Evolutionary conservation across 768 basidiomycete species (phyloP), one percentile per base, ranked within the genome.

Genomic region (Brasilioporus rufonigricans): DNA sequence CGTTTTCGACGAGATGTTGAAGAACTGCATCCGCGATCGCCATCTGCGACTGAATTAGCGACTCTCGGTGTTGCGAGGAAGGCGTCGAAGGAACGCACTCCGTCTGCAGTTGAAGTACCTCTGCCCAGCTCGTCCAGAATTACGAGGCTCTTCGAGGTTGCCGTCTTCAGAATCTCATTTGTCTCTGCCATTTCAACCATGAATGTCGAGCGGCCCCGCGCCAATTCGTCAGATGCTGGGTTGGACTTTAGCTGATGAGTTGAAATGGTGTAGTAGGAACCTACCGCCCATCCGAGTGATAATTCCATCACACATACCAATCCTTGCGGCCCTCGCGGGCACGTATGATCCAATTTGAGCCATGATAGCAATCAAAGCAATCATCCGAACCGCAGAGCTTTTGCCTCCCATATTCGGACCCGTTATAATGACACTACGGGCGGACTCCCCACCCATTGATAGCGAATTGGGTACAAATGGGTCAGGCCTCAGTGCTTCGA

Each of bases 111-210:
- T 0, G 89, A 88, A 0, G 94, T 98, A 16, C 96, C 95, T 38
- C 93, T 76, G 26, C 93, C 93, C 11, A 96, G 79, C 65, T 91
- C 89, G 64, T 99, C 96, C 4, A 98, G 77, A 38, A 99, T 88
- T 13, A 99, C 89, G 12, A 98, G 78, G 48, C 90, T 93, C 29
- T 79, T 79, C 4, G 77, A 69, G 0, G 92, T 89, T 1, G 91
- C 89, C 4, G 83, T 76, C 33, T 85, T 80, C 14, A 98, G 72
- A 53, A 98, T 94, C 63, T 97, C 91, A 62, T 86, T 88, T 0
- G 95, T 97, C 68, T 98, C 94, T 6, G 88, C 79, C 79, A 98
- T 87, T 71, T 99, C 96, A 4, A 98, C 91, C 95, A 97, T 97
- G 69, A 98, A 97, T 0, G 91, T 98, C 0, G 93, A 96, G 9